phyloP scores from a whole-genome alignment of 306 rosid species.

The Castanospermum australe region DNA sequence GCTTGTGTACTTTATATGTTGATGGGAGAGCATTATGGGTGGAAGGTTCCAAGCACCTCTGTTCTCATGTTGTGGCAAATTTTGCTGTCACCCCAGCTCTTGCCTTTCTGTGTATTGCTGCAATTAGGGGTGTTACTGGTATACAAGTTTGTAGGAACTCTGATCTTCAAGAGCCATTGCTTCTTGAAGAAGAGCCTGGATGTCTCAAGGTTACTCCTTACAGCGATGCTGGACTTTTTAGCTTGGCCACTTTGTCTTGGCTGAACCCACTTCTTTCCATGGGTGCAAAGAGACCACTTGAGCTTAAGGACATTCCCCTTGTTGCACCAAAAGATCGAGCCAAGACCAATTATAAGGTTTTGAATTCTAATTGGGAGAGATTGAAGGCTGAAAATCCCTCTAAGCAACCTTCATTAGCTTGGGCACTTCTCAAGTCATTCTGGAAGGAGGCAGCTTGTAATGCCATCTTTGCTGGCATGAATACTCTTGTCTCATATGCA shows the following conservation, averaged over 20 bases:
- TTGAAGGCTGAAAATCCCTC: slow-evolving; percentile 66
- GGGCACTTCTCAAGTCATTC: slow-evolving; percentile 84
- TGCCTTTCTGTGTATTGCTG: slow-evolving; percentile 68
- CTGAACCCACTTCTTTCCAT: slow-evolving; percentile 76
- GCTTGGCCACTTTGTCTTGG: slow-evolving; percentile 90
- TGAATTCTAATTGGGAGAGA: slow-evolving; percentile 92
- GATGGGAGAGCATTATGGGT: slow-evolving; percentile 67
- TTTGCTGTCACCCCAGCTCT: slow-evolving; percentile 80
- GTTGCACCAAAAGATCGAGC: slow-evolving; percentile 83
- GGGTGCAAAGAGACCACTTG: slow-evolving; percentile 94
- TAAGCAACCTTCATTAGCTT: slow-evolving; percentile 78
- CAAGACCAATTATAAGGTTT: slow-evolving; percentile 70
- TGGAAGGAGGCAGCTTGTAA: slow-evolving; percentile 98
- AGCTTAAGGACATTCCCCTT: slow-evolving; percentile 97
- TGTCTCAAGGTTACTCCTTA: slow-evolving; percentile 91
- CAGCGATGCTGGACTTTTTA: slow-evolving; percentile 74
- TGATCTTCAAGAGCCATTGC: slow-evolving; percentile 78
- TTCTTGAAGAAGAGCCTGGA: slow-evolving; percentile 78
- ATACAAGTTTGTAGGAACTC: slow-evolving; percentile 55
- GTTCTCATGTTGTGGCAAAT: slow-evolving; percentile 79
- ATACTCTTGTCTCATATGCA: slow-evolving; percentile 90
- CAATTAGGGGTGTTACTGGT: slow-evolving; percentile 78
- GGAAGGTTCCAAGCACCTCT: slow-evolving; percentile 53
- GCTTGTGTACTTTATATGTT: slow-evolving; percentile 70
- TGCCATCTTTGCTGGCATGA: slow-evolving; percentile 90